Conservation (phyloP, 495 filamentous ascomycete species). For the Physcia stellaris region DNA sequence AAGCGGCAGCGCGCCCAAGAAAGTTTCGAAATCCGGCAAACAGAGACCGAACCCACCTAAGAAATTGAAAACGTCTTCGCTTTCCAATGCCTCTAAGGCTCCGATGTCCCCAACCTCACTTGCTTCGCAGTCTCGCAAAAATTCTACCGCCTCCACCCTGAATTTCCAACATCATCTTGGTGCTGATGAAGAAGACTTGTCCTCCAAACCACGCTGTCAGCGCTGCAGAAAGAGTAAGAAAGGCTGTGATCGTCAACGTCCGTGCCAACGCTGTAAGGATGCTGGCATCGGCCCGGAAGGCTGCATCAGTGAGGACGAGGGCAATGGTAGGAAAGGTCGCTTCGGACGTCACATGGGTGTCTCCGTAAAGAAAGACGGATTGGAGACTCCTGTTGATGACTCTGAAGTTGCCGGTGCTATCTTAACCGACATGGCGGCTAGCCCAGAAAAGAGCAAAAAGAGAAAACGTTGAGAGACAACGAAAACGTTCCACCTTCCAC, state of each 20-base stretch:
- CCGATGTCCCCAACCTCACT: conserved; percentile 61
- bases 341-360: conserved; percentile 95
- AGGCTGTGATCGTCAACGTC: conserved; percentile 90
- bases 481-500: too few relatives aligned
- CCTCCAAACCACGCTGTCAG: conserved; percentile 91
- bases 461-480: conserved; percentile 60
- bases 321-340: conserved; percentile 89
- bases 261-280: conserved; percentile 89
- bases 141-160: conserved; percentile 53
- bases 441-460: conserved; percentile 55
- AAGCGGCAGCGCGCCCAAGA: conserved; percentile 25
- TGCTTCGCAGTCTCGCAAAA: conserved; percentile 59
- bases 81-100: conserved; percentile 25
- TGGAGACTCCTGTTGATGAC: conserved; percentile 21
- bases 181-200: conserved; percentile 78
- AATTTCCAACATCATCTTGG: conserved; percentile 58
- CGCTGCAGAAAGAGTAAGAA: conserved; percentile 99
- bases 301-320: conserved; percentile 93
- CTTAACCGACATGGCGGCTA: conserved; percentile 18
- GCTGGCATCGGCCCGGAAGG: conserved; percentile 83
- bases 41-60: conserved; percentile 23
- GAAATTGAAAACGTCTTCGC: conserved; percentile 44
- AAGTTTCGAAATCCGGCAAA: conserved; percentile 32
- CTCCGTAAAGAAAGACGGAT: conserved; percentile 57
- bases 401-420: conserved; percentile 20